A percentile compares a stretch with the other conserved stretches of the same genome.
These are phyloP conservation scores for Sporothrix brunneoviolacea DNA, from an alignment of 2,329 filamentous ascomycete species.

Conservation along the genomic window DNA sequence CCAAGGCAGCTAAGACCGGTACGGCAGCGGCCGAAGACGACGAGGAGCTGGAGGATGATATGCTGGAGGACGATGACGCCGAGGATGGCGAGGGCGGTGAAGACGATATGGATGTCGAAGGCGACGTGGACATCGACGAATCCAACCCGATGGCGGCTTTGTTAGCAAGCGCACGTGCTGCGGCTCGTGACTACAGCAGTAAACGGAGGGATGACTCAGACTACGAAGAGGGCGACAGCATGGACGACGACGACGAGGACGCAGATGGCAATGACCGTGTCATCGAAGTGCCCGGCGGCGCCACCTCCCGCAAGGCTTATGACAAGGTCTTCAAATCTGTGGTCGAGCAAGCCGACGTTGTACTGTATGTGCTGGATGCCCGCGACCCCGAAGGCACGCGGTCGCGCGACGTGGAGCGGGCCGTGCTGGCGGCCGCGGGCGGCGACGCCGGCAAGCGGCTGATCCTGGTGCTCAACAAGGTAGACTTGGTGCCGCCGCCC, in stretches of 20 bases:
- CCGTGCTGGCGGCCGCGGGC: slow-evolving; percentile 77
- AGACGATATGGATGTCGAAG: slow-evolving; percentile 39
- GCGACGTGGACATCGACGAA: slow-evolving; percentile 54
- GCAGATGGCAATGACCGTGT: slow-evolving; percentile 53
- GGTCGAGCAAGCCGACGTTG: slow-evolving; percentile 79
- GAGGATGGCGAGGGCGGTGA: slow-evolving; percentile 50
- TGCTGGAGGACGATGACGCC: slow-evolving; percentile 43
- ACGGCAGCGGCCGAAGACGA: slow-evolving; percentile 32
- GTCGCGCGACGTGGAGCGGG: slow-evolving; percentile 83
- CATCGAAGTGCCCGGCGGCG: slow-evolving; percentile 43
- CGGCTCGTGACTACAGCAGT: slow-evolving; percentile 68
- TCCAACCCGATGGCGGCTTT: slow-evolving; percentile 90
- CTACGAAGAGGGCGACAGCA: slow-evolving; percentile 43
- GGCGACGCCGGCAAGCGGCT: slow-evolving; percentile 59
- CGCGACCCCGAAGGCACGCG: slow-evolving; percentile 86
- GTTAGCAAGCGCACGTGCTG: slow-evolving; percentile 71
- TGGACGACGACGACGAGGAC: slow-evolving; percentile 25
- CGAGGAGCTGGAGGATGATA: slow-evolving; percentile 35
- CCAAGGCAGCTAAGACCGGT: slow-evolving; percentile 58
- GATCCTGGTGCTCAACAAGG: slow-evolving; percentile 92
- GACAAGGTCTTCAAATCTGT: slow-evolving; percentile 96
- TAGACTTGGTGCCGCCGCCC: slow-evolving; percentile 77
- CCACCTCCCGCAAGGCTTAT: slow-evolving; percentile 74
- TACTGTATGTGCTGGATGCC: slow-evolving; percentile 89
- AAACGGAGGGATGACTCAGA: slow-evolving; percentile 55